Evolutionary conservation across 2,329 filamentous ascomycete genomes (phyloP).

Genomic region (Xylariaceae sp.): DNA sequence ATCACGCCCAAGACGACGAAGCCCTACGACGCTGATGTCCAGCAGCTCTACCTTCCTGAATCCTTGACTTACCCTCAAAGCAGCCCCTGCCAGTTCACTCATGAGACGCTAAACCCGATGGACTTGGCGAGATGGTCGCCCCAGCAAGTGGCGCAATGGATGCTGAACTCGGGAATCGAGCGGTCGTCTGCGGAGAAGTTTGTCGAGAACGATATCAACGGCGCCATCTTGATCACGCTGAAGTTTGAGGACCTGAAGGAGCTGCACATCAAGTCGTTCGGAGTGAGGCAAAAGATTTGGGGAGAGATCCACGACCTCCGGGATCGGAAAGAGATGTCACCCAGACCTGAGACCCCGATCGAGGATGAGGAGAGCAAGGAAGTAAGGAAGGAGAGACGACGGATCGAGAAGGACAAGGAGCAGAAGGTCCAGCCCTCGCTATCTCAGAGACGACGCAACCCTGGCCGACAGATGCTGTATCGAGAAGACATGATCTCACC

Average conservation of each 20-base stretch:
- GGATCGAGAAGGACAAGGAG: slow-evolving; percentile 34
- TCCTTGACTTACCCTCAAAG: slow-evolving; percentile 35
- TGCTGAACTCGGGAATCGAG: slow-evolving; percentile 80
- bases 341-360: slow-evolving; percentile 54
- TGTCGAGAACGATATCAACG: slow-evolving; percentile 86
- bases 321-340: slow-evolving; percentile 47
- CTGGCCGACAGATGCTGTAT: slow-evolving; percentile 35
- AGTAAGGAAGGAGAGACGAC: slow-evolving; percentile 42
- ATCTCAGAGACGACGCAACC: slow-evolving; percentile 29
- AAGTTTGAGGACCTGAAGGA: slow-evolving; percentile 85
- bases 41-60: slow-evolving; percentile 35
- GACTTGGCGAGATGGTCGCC: slow-evolving; percentile 65
- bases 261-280: slow-evolving; percentile 74
- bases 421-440: slow-evolving; percentile 20
- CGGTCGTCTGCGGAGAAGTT: slow-evolving; percentile 74
- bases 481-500: slow-evolving; percentile 67
- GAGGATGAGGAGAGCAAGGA: slow-evolving; percentile 53
- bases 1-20: slow-evolving; percentile 60
- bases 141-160: slow-evolving; percentile 76
- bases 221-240: slow-evolving; percentile 79
- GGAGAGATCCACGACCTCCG: slow-evolving; percentile 69
- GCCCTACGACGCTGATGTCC: slow-evolving; percentile 33
- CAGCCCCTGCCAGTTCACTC: slow-evolving; percentile 49
- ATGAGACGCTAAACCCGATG: slow-evolving; percentile 52
- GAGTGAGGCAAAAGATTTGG: slow-evolving; percentile 74